Percentiles rank a stretch among this genome's conserved stretches.
phyloP scores from a whole-genome alignment of 495 filamentous ascomycete genomes.

The Cairneyella variabilis region DNA sequence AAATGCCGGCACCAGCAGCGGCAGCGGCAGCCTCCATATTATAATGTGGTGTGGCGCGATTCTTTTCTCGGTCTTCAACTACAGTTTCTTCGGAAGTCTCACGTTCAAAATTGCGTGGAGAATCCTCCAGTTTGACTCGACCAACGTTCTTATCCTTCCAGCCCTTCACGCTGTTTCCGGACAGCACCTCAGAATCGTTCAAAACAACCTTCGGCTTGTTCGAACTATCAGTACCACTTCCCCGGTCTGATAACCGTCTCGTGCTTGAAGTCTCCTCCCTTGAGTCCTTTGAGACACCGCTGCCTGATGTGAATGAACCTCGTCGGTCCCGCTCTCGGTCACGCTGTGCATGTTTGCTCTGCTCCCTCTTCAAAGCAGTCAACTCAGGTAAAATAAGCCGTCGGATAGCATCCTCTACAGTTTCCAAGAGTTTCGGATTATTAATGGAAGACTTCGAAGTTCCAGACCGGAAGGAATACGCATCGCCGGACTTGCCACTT shows the following conservation, averaged over 20 bases:
- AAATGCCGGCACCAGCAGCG: constrained; percentile 48
- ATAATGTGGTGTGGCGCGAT: constrained; percentile 50
- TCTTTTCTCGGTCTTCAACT: constrained; percentile 53
- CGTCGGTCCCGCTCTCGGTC: constrained; percentile 60
- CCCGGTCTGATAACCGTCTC: constrained; percentile 63
- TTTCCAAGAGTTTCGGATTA: constrained; percentile 91
- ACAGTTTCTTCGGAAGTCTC: constrained; percentile 35
- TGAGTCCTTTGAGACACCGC: constrained; percentile 58
- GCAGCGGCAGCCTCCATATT: constrained; percentile 51
- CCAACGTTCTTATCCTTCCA: constrained; percentile 44
- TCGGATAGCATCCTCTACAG: constrained; percentile 93
- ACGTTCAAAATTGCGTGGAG: constrained; percentile 23
- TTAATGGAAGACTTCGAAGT: constrained; percentile 85
- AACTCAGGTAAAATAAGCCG: constrained; percentile 89
- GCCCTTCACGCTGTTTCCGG: constrained; percentile 50
- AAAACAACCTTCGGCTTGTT: constrained; percentile 61
- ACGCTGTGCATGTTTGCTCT: constrained; percentile 48
- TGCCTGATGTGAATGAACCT: constrained; percentile 57
- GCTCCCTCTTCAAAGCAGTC: constrained; percentile 84
- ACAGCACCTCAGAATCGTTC: constrained; percentile 56
- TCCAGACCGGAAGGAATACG: constrained; percentile 70
- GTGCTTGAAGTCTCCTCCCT: constrained; percentile 32
- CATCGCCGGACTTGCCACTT: constrained; percentile 68
- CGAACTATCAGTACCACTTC: constrained; percentile 64
- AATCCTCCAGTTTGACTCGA: constrained; percentile 31